These are phyloP conservation scores for Neckera pumila DNA, from an alignment of 225 moss, liverwort and hornwort genomes.

Conservation along the genomic window DNA sequence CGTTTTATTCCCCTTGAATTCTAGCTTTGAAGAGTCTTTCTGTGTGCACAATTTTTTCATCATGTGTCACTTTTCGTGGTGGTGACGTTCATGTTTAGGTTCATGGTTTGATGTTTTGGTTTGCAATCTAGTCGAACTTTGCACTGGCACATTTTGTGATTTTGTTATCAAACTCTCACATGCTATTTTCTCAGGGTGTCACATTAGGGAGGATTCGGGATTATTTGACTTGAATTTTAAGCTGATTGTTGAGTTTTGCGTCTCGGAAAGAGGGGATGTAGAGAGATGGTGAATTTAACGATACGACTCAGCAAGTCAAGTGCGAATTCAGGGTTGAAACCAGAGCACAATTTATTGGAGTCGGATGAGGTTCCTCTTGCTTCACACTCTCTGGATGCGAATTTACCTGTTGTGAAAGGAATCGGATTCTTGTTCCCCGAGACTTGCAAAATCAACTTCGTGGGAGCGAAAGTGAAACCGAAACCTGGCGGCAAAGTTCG, in stretches of 20 bases:
- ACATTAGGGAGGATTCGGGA: neutral
- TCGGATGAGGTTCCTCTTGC: slow-evolving; percentile 14
- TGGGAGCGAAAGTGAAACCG: slow-evolving; percentile 51
- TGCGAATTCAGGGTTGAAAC: slow-evolving; percentile 13
- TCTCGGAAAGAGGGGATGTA: neutral
- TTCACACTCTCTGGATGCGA: slow-evolving; percentile 28
- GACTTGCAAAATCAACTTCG: slow-evolving; percentile 19
- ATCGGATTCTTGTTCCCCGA: slow-evolving; percentile 36
- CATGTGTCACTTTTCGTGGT: neutral
- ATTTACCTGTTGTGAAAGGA: slow-evolving; percentile 64
- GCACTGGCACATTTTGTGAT: neutral
- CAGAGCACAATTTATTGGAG: slow-evolving; percentile 9
- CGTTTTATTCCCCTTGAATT: too few relatives aligned
- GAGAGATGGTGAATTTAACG: slow-evolving; percentile 73
- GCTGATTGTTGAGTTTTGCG: neutral
- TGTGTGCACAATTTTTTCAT: neutral
- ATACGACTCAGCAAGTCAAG: slow-evolving; percentile 61
- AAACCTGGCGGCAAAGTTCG: slow-evolving; percentile 67
- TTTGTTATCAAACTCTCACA: neutral
- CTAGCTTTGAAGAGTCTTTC: neutral
- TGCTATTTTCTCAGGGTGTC: neutral
- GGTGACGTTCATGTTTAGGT: neutral
- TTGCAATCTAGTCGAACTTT: neutral
- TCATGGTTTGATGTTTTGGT: neutral
- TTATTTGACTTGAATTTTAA: neutral